phyloP scores from a whole-genome alignment of 1,284 basidiomycete genomes.

The Cutaneotrichosporon spelunceum region DNA sequence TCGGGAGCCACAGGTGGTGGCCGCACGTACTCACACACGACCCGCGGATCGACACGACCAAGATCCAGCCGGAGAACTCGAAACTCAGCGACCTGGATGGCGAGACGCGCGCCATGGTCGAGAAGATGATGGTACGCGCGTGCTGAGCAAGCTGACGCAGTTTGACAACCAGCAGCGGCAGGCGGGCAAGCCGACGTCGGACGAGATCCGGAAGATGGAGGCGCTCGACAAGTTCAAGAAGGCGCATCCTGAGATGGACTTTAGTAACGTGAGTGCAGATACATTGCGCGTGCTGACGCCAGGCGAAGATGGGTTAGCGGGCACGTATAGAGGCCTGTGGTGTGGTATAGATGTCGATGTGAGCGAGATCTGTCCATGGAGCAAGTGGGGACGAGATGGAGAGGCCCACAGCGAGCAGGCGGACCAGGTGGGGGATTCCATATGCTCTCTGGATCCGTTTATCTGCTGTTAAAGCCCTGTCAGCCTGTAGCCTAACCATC shows the following conservation, averaged over 20 bases:
- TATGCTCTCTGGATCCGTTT: no score
- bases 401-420: no score
- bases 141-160: slow-evolving; percentile 52
- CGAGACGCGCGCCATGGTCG: slow-evolving; percentile 82
- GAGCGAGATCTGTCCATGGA: no score
- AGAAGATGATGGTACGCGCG: slow-evolving; percentile 96
- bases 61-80: slow-evolving; percentile 93
- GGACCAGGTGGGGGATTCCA: no score
- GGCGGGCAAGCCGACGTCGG: slow-evolving; percentile 91
- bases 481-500: no score
- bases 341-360: neutral
- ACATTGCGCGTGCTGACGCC: no score
- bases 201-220: slow-evolving; percentile 85
- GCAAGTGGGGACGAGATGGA: no score
- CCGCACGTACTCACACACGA: slow-evolving; percentile 92
- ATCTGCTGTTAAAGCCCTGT: no score
- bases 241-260: slow-evolving; percentile 89
- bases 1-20: slow-evolving; percentile 74
- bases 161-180: slow-evolving; percentile 98
- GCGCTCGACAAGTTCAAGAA: slow-evolving; percentile 84
- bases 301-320: slow-evolving; percentile 26
- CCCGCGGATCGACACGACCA: slow-evolving; percentile 94
- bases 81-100: slow-evolving; percentile 92
- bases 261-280: slow-evolving; percentile 78
- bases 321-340: neutral